A percentile compares a stretch with the other conserved stretches of the same genome.
Evolutionary conservation across 2,329 filamentous ascomycete species (phyloP).

Genomic region (Cytospora paraplurivora): DNA sequence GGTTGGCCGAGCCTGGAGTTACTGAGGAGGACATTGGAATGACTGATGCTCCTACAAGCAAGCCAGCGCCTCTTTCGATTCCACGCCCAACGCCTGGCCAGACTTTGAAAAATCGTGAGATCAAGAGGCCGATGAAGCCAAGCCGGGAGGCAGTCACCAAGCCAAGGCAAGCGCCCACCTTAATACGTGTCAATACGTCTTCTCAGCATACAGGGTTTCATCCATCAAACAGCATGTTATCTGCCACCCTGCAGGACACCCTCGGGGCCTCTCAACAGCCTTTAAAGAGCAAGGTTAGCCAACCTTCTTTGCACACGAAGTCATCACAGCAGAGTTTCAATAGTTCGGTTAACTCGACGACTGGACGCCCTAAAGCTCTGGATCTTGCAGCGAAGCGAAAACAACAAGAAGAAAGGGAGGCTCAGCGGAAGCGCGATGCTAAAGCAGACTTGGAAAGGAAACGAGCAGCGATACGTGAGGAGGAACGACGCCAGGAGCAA

Average conservation of each 20-base stretch:
- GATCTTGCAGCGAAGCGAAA: slow-evolving; percentile 79
- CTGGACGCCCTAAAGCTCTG: slow-evolving; percentile 69
- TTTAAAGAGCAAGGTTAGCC: slow-evolving; percentile 67
- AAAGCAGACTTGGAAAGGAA: slow-evolving; percentile 83
- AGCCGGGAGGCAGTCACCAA: slow-evolving; percentile 61
- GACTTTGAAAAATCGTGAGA: slow-evolving; percentile 53
- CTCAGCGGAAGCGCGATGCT: slow-evolving; percentile 75
- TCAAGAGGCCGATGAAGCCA: slow-evolving; percentile 64
- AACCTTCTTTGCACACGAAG: slow-evolving; percentile 63
- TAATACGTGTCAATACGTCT: slow-evolving; percentile 70
- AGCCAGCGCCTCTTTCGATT: slow-evolving; percentile 61
- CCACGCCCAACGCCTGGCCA: slow-evolving; percentile 53
- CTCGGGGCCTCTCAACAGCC: slow-evolving; percentile 47
- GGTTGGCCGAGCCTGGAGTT: slow-evolving; percentile 37
- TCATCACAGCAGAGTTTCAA: slow-evolving; percentile 63
- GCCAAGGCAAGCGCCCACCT: slow-evolving; percentile 68
- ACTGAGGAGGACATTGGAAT: slow-evolving; percentile 55
- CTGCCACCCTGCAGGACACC: slow-evolving; percentile 61
- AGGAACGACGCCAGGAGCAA: slow-evolving; percentile 64
- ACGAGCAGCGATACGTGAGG: slow-evolving; percentile 65
- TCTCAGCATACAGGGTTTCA: slow-evolving; percentile 64
- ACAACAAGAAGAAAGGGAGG: slow-evolving; percentile 81
- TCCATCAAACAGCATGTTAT: slow-evolving; percentile 58
- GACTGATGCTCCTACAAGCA: slow-evolving; percentile 54
- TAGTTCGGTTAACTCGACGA: slow-evolving; percentile 59